Percentiles rank a stretch among this genome's conserved stretches.
Evolutionary conservation across 2,329 filamentous ascomycete genomes (phyloP).

Genomic region (Colletotrichum salicis): DNA sequence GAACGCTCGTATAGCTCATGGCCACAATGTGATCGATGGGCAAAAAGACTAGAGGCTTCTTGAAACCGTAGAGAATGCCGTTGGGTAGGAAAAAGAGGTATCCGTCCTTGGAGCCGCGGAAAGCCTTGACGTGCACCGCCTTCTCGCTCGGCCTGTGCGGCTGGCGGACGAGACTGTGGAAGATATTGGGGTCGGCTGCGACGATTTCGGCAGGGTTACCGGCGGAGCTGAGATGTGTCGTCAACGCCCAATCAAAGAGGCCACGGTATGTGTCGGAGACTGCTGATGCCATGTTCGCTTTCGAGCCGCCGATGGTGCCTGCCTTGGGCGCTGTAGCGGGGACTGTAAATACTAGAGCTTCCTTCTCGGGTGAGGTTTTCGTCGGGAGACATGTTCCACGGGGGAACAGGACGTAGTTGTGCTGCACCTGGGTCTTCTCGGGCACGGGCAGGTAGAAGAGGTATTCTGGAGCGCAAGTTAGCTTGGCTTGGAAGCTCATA

Average conservation of each 20-base stretch:
- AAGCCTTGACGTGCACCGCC: constrained; percentile 73
- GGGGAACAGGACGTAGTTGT: constrained; percentile 74
- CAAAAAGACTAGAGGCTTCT: constrained; percentile 74
- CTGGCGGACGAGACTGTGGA: constrained; percentile 67
- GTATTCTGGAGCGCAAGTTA: constrained; percentile 57
- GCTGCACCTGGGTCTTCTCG: constrained; percentile 72
- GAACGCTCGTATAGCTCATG: constrained; percentile 74
- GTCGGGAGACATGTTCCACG: constrained; percentile 63
- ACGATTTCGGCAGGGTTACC: constrained; percentile 61
- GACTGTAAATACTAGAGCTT: constrained; percentile 74
- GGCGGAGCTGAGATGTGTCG: constrained; percentile 60
- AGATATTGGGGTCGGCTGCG: constrained; percentile 64
- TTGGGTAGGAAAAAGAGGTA: constrained; percentile 74
- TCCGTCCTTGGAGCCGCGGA: constrained; percentile 75
- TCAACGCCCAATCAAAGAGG: constrained; percentile 71
- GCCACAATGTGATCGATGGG: constrained; percentile 69
- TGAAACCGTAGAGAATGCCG: constrained; percentile 77
- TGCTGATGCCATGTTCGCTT: constrained; percentile 59
- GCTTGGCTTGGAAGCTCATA: not conserved
- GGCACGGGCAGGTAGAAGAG: constrained; percentile 73
- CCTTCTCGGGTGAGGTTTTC: constrained; percentile 55
- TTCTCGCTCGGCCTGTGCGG: constrained; percentile 69
- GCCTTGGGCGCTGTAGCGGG: constrained; percentile 69
- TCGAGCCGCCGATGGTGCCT: constrained; percentile 63
- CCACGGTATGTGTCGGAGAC: constrained; percentile 69